A percentile compares a stretch with the other conserved stretches of the same genome.
Conservation (phyloP, 495 filamentous ascomycete genomes). For the Hyaloscypha finlandica region DNA sequence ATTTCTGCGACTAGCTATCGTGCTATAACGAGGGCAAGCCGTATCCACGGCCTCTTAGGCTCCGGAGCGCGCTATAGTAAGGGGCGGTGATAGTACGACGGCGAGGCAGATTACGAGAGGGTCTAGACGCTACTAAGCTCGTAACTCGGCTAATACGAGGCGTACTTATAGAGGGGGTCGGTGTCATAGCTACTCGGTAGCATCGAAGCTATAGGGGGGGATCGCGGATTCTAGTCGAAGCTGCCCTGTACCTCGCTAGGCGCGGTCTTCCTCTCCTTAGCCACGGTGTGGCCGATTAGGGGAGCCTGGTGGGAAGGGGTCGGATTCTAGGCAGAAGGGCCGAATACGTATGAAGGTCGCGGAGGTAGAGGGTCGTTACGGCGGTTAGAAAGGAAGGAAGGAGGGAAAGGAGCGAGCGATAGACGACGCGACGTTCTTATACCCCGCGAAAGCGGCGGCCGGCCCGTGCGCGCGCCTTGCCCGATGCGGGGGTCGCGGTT, state of each 20-base stretch:
- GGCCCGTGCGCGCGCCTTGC: too few relatives aligned
- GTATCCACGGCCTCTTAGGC: conserved; percentile 11
- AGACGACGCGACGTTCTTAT: too few relatives aligned
- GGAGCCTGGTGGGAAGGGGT: conserved; percentile 20
- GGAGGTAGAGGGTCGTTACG: too few relatives aligned
- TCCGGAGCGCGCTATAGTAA: conserved; percentile 20
- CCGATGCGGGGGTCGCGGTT: too few relatives aligned
- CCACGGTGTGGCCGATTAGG: conserved; percentile 28
- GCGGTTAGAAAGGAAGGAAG: too few relatives aligned
- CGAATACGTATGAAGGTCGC: conserved; percentile 1
- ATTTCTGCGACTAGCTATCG: conserved; percentile 4
- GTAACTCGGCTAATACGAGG: conserved; percentile 21
- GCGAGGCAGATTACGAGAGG: conserved; percentile 27
- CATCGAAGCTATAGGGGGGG: too few relatives aligned
- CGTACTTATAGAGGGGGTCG: conserved; percentile 12
- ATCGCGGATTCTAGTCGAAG: conserved; percentile 21
- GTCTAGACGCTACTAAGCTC: conserved; percentile 14
- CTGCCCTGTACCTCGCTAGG: conserved; percentile 27
- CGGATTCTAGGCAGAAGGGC: conserved; percentile 26
- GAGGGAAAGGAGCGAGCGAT: too few relatives aligned
- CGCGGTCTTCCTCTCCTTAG: conserved; percentile 17
- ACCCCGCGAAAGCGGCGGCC: too few relatives aligned
- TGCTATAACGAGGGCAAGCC: conserved; percentile 15
- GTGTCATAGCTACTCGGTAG: conserved; percentile 10
- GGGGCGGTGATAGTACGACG: conserved; percentile 19